phyloP scores from a whole-genome alignment of 176 grass and related monocot species.

The Bonia amplexicaulis region DNA sequence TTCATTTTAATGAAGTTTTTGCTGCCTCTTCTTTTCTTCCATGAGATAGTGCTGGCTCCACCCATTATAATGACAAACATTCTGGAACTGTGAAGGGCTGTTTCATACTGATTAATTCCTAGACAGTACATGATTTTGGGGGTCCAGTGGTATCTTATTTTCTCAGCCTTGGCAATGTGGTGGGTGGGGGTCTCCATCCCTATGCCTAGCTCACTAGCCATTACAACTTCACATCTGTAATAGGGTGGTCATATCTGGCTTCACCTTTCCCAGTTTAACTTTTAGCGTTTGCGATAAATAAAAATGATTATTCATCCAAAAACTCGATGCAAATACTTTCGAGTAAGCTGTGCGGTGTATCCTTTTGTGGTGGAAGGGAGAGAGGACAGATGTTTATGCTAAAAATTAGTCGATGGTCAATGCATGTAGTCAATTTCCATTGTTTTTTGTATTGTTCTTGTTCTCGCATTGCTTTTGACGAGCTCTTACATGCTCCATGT shows the following conservation, averaged over 20 bases:
- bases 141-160: not conserved
- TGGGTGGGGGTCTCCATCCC: not conserved
- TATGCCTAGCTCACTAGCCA: not conserved
- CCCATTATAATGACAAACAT: not conserved
- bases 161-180: not conserved
- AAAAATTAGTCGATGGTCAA: not conserved
- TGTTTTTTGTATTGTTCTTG: not conserved
- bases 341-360: not conserved
- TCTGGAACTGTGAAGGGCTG: not conserved
- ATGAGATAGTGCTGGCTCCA: constrained; percentile 1
- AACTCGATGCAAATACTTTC: not conserved
- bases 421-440: not conserved
- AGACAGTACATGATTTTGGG: not conserved
- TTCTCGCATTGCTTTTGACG: not conserved
- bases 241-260: not conserved
- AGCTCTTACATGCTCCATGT: not conserved
- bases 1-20: not conserved
- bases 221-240: constrained; percentile 1
- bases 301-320: not conserved
- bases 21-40: not conserved
- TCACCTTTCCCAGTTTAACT: not conserved
- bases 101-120: constrained; percentile 5
- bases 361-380: not conserved
- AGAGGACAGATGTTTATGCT: not conserved
- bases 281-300: not conserved